phyloP scores from a whole-genome alignment of 768 basidiomycete species.

The Lyophyllum atratum region DNA sequence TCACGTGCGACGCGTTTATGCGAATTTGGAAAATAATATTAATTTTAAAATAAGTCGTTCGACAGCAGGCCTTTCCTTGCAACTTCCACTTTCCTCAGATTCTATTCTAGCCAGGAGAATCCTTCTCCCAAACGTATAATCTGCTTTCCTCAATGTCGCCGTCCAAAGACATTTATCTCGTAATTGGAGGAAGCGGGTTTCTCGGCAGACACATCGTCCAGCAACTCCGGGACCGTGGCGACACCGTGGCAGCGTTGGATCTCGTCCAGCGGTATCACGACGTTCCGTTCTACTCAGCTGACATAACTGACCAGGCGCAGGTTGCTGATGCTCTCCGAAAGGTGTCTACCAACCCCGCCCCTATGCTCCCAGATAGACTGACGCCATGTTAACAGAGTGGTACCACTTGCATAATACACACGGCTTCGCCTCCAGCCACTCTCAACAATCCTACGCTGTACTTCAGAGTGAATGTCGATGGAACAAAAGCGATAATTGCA shows the following conservation, averaged over 20 bases:
- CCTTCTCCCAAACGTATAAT: background rate
- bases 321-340: constrained; percentile 74
- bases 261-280: constrained; percentile 90
- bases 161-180: constrained; percentile 72
- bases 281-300: constrained; percentile 85
- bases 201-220: constrained; percentile 91
- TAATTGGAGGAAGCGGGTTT: constrained; percentile 94
- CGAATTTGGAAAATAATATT: constrained; percentile 9
- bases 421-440: constrained; percentile 80
- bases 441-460: constrained; percentile 70
- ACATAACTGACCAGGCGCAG: constrained; percentile 79
- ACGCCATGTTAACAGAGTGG: constrained; percentile 52
- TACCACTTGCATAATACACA: constrained; percentile 92
- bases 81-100: background rate
- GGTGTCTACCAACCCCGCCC: constrained; percentile 40
- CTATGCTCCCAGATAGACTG: constrained; percentile 2
- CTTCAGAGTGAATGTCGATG: constrained; percentile 93
- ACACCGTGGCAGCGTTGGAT: constrained; percentile 86
- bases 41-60: constrained; percentile 29
- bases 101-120: constrained; percentile 7
- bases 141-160: constrained; percentile 21
- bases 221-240: constrained; percentile 75
- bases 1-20: constrained; percentile 44
- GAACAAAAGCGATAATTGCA: constrained; percentile 82
- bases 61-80: constrained; percentile 5